These are phyloP conservation scores for Dalbergia oliveri DNA, from an alignment of 306 rosid genomes.

Conservation along the genomic window DNA sequence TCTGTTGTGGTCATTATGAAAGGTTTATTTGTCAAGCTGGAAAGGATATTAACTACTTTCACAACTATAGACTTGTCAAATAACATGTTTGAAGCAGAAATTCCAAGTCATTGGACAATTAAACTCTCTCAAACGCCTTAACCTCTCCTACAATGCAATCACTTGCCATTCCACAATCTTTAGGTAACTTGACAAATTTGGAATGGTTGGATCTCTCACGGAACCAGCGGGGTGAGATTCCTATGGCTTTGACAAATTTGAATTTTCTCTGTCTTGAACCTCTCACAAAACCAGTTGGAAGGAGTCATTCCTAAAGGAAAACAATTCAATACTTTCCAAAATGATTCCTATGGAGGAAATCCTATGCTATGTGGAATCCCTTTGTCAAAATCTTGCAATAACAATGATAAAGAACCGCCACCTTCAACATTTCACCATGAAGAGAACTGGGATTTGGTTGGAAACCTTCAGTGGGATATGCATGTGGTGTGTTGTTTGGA, in stretches of 20 bases:
- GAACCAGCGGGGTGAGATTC: slow-evolving; percentile 43
- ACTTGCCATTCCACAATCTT: slow-evolving; percentile 43
- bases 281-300: slow-evolving; percentile 25
- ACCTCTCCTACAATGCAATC: slow-evolving; percentile 50
- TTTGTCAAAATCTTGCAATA: slow-evolving; percentile 12
- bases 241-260: slow-evolving; percentile 32
- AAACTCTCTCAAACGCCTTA: slow-evolving; percentile 43
- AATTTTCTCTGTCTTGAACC: neutral
- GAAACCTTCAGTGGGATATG: slow-evolving; percentile 47
- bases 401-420: too few species aligned
- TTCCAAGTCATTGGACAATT: slow-evolving; percentile 45
- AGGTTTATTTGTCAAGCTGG: neutral
- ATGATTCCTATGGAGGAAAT: slow-evolving; percentile 44
- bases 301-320: slow-evolving; percentile 48
- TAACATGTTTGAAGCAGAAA: slow-evolving; percentile 47
- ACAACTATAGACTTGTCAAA: slow-evolving; percentile 47
- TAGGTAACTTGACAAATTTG: slow-evolving; percentile 38
- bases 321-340: slow-evolving; percentile 51
- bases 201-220: slow-evolving; percentile 56
- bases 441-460: slow-evolving; percentile 34
- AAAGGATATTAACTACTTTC: slow-evolving; percentile 6
- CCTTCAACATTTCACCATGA: neutral
- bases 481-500: slow-evolving; percentile 46
- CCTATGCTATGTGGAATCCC: slow-evolving; percentile 44
- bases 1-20: slow-evolving; percentile 38